Conservation (phyloP, 495 filamentous ascomycete genomes). For the Cercophora sp. region DNA sequence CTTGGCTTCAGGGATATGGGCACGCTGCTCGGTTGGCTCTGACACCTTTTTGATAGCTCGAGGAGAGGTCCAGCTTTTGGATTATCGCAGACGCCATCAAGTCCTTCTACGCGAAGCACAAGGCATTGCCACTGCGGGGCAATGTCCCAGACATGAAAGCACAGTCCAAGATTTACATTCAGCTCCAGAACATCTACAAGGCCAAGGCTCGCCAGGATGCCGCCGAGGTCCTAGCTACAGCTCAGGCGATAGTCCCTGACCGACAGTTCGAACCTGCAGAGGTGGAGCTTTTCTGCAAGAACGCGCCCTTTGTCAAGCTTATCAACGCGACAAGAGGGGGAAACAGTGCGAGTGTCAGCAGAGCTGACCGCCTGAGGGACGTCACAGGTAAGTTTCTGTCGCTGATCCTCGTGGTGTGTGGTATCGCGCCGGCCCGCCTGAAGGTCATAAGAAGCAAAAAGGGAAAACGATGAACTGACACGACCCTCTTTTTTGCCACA, state of each 20-base stretch:
- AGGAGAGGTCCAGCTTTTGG: constrained; percentile 68
- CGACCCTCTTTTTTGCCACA: constrained; percentile 20
- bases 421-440: background rate
- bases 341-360: constrained; percentile 9
- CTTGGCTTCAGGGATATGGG: no score
- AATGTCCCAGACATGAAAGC: constrained; percentile 98
- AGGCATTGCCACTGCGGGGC: constrained; percentile 76
- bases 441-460: constrained; percentile 4
- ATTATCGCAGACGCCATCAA: constrained; percentile 78
- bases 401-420: no score
- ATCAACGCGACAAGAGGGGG: constrained; percentile 49
- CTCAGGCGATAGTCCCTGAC: constrained; percentile 54
- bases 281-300: constrained; percentile 92
- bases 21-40: constrained; percentile 16
- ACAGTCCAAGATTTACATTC: constrained; percentile 83
- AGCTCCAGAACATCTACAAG: constrained; percentile 93
- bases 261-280: constrained; percentile 64
- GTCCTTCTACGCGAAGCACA: constrained; percentile 66
- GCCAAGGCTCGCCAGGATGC: constrained; percentile 76
- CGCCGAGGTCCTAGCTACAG: constrained; percentile 68
- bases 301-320: constrained; percentile 87
- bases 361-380: constrained; percentile 24
- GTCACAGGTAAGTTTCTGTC: constrained; percentile 32
- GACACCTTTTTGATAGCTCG: constrained; percentile 26
- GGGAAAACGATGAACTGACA: constrained; percentile 4